Percentiles rank a stretch among this genome's conserved stretches.
These are phyloP conservation scores for Coniferiporia sulphurascens DNA, from an alignment of 1,284 basidiomycete species.

Conservation along the genomic window DNA sequence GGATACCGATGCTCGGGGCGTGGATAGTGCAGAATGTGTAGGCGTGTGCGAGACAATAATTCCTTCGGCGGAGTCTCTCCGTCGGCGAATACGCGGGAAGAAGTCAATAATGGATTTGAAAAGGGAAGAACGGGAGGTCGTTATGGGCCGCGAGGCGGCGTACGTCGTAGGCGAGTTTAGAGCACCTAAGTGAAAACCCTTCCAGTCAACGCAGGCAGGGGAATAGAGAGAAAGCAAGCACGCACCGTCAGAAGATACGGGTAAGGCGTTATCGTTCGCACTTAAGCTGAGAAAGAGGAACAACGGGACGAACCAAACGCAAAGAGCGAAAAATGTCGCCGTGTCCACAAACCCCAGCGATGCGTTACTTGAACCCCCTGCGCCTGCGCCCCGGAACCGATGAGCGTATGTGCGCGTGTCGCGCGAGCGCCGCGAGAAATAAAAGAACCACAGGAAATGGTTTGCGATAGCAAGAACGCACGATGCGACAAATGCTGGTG, in stretches of 20 bases:
- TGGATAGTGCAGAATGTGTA: constrained; percentile 14
- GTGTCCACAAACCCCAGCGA: constrained; percentile 81
- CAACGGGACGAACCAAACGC: constrained; percentile 88
- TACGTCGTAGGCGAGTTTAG: constrained; percentile 23
- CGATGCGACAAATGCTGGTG: constrained; percentile 76
- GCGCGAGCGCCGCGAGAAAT: constrained; percentile 72
- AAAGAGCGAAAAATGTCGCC: constrained; percentile 88
- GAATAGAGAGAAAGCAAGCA: constrained; percentile 7
- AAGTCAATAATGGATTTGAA: constrained; percentile 59
- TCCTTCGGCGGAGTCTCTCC: constrained; percentile 45
- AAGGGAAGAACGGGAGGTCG: constrained; percentile 46
- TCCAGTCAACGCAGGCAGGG: background rate
- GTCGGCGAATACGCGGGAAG: constrained; percentile 33
- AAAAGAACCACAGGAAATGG: constrained; percentile 93
- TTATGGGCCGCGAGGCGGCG: constrained; percentile 25
- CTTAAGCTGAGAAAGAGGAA: constrained; percentile 92
- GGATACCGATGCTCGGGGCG: constrained; percentile 10
- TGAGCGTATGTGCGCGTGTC: constrained; percentile 31
- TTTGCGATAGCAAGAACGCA: constrained; percentile 80
- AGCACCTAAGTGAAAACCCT: constrained; percentile 33
- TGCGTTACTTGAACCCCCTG: constrained; percentile 25
- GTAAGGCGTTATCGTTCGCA: constrained; percentile 92
- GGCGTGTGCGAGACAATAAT: constrained; percentile 56
- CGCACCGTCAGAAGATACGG: constrained; percentile 37
- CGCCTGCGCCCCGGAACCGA: constrained; percentile 14